Evolutionary conservation across 805 yeast genomes (phyloP).

Genomic region (Schwanniomyces yamadae): DNA sequence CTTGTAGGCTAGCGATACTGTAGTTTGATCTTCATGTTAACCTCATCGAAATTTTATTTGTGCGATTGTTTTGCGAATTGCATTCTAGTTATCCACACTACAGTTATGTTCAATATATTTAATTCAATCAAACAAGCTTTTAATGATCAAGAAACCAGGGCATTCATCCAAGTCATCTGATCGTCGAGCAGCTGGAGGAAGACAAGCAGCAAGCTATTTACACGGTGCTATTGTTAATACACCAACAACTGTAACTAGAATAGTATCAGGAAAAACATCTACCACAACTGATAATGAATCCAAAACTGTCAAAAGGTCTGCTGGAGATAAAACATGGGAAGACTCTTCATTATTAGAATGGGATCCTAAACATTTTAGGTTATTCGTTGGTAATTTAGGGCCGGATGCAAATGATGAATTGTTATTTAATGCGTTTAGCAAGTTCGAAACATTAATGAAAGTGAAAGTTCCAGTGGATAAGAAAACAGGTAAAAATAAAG

Average conservation of each 20-base stretch:
- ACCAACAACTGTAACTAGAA: conserved; percentile 19
- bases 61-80: too few species aligned
- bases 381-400: conserved; percentile 76
- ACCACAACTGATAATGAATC: background rate
- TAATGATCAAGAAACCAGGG: conserved; percentile 7
- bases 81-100: too few species aligned
- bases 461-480: conserved; percentile 59
- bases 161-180: conserved; percentile 49
- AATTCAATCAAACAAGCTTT: too few species aligned
- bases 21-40: too few species aligned
- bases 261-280: conserved; percentile 8
- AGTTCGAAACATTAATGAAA: conserved; percentile 53
- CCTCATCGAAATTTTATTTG: too few species aligned
- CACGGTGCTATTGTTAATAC: conserved; percentile 19
- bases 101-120: too few species aligned
- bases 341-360: conserved; percentile 52
- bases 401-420: conserved; percentile 61
- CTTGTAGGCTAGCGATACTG: too few species aligned
- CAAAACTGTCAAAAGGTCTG: conserved; percentile 42
- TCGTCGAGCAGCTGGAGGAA: conserved; percentile 53
- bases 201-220: conserved; percentile 46
- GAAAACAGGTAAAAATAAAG: conserved; percentile 50
- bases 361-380: conserved; percentile 68
- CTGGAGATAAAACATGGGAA: conserved; percentile 50
- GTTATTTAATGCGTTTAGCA: conserved; percentile 52